Evolutionary conservation across 1,284 basidiomycete species (phyloP).

Genomic region (Mycosarcoma maydis): DNA sequence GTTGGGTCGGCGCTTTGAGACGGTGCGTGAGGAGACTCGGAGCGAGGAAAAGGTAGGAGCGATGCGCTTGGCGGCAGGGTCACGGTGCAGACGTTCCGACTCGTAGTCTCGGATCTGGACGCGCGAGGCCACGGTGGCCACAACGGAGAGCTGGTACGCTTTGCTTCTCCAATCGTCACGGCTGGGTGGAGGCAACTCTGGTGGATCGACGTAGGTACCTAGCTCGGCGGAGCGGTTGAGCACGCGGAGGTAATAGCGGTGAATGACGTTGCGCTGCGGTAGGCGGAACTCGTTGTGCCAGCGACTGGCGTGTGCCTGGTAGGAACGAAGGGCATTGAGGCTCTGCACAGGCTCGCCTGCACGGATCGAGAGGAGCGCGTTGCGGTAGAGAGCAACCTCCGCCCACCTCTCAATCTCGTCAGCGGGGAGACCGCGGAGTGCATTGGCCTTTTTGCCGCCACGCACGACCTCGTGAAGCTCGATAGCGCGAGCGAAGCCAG

Average conservation of each 20-base stretch:
- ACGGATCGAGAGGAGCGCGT: slow-evolving; percentile 58
- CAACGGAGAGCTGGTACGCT: slow-evolving; percentile 55
- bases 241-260: slow-evolving; percentile 51
- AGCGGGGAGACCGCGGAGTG: slow-evolving; percentile 54
- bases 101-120: slow-evolving; percentile 58
- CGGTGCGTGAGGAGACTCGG: slow-evolving; percentile 51
- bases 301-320: slow-evolving; percentile 61
- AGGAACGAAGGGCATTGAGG: slow-evolving; percentile 59
- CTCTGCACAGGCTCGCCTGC: slow-evolving; percentile 43
- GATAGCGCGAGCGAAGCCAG: slow-evolving; percentile 60
- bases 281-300: slow-evolving; percentile 62
- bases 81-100: slow-evolving; percentile 43
- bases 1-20: slow-evolving; percentile 56
- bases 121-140: slow-evolving; percentile 51
- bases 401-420: slow-evolving; percentile 65
- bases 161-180: slow-evolving; percentile 57
- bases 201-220: slow-evolving; percentile 43
- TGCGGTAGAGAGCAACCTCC: slow-evolving; percentile 63
- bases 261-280: slow-evolving; percentile 63
- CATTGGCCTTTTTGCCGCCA: slow-evolving; percentile 57
- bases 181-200: slow-evolving; percentile 34
- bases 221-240: slow-evolving; percentile 56
- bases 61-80: slow-evolving; percentile 38
- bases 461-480: slow-evolving; percentile 61
- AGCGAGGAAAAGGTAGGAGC: slow-evolving; percentile 27